Percentiles rank a stretch among this genome's conserved stretches.
These are phyloP conservation scores for Phytophthora sojae DNA, from an alignment of 352 stramenopile genomes.

Conservation along the genomic window DNA sequence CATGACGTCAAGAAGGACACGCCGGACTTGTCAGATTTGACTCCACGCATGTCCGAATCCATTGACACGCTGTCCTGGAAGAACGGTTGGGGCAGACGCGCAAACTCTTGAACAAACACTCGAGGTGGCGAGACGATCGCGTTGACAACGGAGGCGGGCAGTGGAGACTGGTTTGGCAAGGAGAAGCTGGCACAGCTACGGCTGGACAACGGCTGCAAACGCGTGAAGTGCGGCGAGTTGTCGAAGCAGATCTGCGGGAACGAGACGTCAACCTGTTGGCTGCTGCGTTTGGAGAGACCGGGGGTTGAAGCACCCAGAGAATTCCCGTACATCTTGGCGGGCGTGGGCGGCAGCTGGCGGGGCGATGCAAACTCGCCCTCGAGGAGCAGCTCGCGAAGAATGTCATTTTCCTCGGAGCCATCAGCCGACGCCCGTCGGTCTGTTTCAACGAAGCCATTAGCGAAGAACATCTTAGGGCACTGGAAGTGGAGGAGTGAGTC, in stretches of 20 bases:
- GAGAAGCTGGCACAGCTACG: slow-evolving; percentile 51
- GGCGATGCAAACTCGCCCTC: slow-evolving; percentile 77
- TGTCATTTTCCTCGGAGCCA: slow-evolving; percentile 71
- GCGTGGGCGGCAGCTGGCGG: slow-evolving; percentile 54
- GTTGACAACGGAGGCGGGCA: slow-evolving; percentile 68
- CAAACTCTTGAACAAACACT: slow-evolving; percentile 84
- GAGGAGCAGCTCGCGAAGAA: slow-evolving; percentile 76
- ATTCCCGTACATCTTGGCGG: slow-evolving; percentile 50
- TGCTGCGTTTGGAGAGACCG: slow-evolving; percentile 50
- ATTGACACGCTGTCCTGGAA: slow-evolving; percentile 58
- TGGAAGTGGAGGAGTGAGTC: slow-evolving; percentile 17
- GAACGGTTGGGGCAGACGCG: slow-evolving; percentile 64
- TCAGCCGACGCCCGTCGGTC: slow-evolving; percentile 52
- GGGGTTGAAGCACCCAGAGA: slow-evolving; percentile 17
- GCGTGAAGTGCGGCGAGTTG: slow-evolving; percentile 60
- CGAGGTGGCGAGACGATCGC: slow-evolving; percentile 77
- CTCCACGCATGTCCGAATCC: slow-evolving; percentile 38
- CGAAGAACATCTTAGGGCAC: slow-evolving; percentile 72
- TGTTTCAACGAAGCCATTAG: slow-evolving; percentile 72
- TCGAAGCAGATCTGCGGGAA: slow-evolving; percentile 81
- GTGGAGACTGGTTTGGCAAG: slow-evolving; percentile 44
- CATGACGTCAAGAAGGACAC: slow-evolving; percentile 60
- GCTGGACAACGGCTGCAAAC: slow-evolving; percentile 67
- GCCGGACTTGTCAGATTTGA: slow-evolving; percentile 35
- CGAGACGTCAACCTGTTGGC: slow-evolving; percentile 69